Evolutionary conservation across 441 rosid genomes (phyloP).

Genomic region (Mallotus japonicus): DNA sequence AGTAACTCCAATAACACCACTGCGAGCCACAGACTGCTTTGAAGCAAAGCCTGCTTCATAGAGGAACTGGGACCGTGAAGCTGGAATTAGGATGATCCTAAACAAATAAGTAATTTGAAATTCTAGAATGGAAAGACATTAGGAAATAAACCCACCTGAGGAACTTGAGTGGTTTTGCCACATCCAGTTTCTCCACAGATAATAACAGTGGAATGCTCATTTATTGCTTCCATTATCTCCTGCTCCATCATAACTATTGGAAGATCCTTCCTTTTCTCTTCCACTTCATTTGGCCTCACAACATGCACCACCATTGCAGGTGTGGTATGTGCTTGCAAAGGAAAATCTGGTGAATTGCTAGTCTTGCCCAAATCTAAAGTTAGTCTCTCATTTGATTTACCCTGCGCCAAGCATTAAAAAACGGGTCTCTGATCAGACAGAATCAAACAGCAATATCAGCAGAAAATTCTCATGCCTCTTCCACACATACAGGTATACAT

Average conservation of each 20-base stretch:
- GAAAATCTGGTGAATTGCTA: slow-evolving; percentile 27
- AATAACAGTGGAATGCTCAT: slow-evolving; percentile 57
- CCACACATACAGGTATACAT: background rate
- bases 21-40: slow-evolving; percentile 37
- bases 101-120: slow-evolving; percentile 9
- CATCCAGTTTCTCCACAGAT: slow-evolving; percentile 95
- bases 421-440: slow-evolving; percentile 22
- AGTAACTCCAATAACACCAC: slow-evolving; percentile 81
- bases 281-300: slow-evolving; percentile 57
- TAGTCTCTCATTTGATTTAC: slow-evolving; percentile 27
- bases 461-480: background rate
- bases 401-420: slow-evolving; percentile 37
- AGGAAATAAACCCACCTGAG: slow-evolving; percentile 60
- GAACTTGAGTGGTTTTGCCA: slow-evolving; percentile 99
- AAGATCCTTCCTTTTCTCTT: slow-evolving; percentile 74
- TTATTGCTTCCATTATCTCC: slow-evolving; percentile 95
- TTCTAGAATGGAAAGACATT: slow-evolving; percentile 1
- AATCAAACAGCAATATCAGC: slow-evolving; percentile 6
- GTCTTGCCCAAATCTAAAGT: slow-evolving; percentile 18
- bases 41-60: slow-evolving; percentile 95
- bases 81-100: slow-evolving; percentile 18
- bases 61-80: slow-evolving; percentile 58
- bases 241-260: slow-evolving; percentile 99
- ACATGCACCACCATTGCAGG: slow-evolving; percentile 54
- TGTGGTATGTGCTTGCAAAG: slow-evolving; percentile 32